Percentiles rank a stretch among this genome's conserved stretches.
Evolutionary conservation across 2,329 filamentous ascomycete genomes (phyloP).

Genomic region (Penicillium sp.): DNA sequence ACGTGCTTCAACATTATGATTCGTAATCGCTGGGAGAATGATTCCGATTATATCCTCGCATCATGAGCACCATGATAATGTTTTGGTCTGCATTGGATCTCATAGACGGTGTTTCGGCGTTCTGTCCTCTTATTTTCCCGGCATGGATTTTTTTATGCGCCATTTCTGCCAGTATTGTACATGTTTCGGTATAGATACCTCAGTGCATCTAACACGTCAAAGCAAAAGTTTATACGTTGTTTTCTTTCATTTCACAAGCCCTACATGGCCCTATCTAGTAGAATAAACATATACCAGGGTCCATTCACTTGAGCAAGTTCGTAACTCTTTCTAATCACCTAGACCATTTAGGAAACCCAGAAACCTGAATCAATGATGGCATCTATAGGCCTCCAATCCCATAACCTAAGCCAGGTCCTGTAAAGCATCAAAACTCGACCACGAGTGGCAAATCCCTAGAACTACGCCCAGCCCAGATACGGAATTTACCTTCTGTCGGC

Average conservation of each 20-base stretch:
- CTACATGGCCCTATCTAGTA: background rate
- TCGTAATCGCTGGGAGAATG: constrained; percentile 19
- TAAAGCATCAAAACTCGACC: constrained; percentile 24
- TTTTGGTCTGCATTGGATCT: constrained; percentile 21
- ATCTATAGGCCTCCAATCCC: background rate
- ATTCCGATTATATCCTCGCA: constrained; percentile 16
- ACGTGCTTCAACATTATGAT: constrained; percentile 14
- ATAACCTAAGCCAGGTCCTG: background rate
- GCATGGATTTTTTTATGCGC: constrained; percentile 4
- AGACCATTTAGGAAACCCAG: too few relatives aligned
- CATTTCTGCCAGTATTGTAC: constrained; percentile 6
- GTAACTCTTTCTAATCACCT: background rate
- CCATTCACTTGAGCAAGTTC: background rate
- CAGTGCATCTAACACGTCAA: constrained; percentile 4
- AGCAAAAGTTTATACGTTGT: constrained; percentile 7
- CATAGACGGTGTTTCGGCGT: constrained; percentile 25
- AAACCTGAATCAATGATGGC: background rate
- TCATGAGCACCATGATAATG: constrained; percentile 18
- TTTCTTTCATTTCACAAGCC: background rate
- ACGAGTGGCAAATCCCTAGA: constrained; percentile 34
- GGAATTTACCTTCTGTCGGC: constrained; percentile 42
- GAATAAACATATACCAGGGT: background rate
- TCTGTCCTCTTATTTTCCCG: background rate
- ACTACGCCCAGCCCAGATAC: constrained; percentile 38
- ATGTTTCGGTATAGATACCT: constrained; percentile 8